These are phyloP conservation scores for Blepharisma japonicum DNA, from an alignment of 73 alveolate species.

Conservation along the genomic window DNA sequence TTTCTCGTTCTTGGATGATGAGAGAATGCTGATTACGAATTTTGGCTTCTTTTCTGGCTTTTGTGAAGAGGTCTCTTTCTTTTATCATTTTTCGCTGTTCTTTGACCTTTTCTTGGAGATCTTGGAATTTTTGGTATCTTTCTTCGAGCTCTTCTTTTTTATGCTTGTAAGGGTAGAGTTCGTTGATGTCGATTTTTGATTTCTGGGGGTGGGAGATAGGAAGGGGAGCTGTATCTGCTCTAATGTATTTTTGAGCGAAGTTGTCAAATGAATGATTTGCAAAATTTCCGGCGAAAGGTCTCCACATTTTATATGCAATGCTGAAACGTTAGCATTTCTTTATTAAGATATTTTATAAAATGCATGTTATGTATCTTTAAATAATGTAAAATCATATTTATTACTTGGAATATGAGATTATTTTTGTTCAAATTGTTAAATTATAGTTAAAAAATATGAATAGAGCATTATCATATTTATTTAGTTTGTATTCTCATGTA, in stretches of 20 bases:
- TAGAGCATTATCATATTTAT: too few species aligned
- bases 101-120: background rate
- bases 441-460: too few species aligned
- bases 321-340: too few species aligned
- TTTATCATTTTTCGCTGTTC: background rate
- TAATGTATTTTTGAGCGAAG: background rate
- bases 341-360: too few species aligned
- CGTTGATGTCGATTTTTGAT: background rate
- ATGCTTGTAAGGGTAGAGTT: background rate
- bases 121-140: background rate
- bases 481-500: too few species aligned
- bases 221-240: background rate
- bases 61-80: constrained; percentile 9
- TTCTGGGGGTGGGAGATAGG: constrained; percentile 13
- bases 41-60: constrained; percentile 8
- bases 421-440: too few species aligned
- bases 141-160: background rate
- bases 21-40: background rate
- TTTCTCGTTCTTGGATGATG: background rate
- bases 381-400: too few species aligned
- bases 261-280: constrained; percentile 6
- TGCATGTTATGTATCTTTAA: too few species aligned
- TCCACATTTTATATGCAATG: constrained; percentile 8
- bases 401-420: too few species aligned
- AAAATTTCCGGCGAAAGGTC: background rate